phyloP scores from a whole-genome alignment of 2,329 filamentous ascomycete genomes.

The Exophiala aquamarina region DNA sequence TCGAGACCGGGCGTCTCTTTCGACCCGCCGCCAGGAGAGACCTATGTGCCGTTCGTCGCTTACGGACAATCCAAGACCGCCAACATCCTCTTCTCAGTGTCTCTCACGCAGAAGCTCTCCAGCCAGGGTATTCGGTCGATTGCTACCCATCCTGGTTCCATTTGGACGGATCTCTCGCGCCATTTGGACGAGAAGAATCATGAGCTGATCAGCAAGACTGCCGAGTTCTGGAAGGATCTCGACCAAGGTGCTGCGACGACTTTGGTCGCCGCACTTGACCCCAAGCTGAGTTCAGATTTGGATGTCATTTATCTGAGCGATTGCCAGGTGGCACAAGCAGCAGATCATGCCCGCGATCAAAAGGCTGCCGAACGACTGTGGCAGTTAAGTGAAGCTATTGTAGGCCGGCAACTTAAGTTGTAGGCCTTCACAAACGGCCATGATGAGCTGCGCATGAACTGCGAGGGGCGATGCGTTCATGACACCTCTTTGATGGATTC shows the following conservation, averaged over 20 bases:
- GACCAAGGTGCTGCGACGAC: slow-evolving; percentile 43
- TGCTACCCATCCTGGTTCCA: slow-evolving; percentile 40
- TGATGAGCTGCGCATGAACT: no score
- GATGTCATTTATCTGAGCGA: slow-evolving; percentile 26
- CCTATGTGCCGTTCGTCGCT: slow-evolving; percentile 37
- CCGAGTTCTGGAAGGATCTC: slow-evolving; percentile 35
- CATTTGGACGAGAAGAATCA: slow-evolving; percentile 31
- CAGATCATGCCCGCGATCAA: slow-evolving; percentile 31
- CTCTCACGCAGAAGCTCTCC: slow-evolving; percentile 31
- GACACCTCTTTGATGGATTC: no score
- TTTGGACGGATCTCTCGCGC: slow-evolving; percentile 18
- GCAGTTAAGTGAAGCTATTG: slow-evolving; percentile 40
- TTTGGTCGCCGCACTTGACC: slow-evolving; percentile 45
- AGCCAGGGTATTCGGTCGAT: slow-evolving; percentile 37
- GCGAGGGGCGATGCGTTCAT: no score
- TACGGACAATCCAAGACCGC: slow-evolving; percentile 51
- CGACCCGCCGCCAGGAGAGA: slow-evolving; percentile 24
- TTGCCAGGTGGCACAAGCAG: slow-evolving; percentile 34
- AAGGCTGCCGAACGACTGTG: slow-evolving; percentile 40
- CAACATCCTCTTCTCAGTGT: slow-evolving; percentile 45
- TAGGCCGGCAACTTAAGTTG: slow-evolving; percentile 35
- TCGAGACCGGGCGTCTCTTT: not conserved
- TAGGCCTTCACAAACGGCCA: no score
- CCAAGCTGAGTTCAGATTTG: slow-evolving; percentile 27
- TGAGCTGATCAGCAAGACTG: slow-evolving; percentile 29